Evolutionary conservation across 1,284 basidiomycete species (phyloP), one percentile per base, ranked within the genome.

Genomic region (Schizopora paradoxa): DNA sequence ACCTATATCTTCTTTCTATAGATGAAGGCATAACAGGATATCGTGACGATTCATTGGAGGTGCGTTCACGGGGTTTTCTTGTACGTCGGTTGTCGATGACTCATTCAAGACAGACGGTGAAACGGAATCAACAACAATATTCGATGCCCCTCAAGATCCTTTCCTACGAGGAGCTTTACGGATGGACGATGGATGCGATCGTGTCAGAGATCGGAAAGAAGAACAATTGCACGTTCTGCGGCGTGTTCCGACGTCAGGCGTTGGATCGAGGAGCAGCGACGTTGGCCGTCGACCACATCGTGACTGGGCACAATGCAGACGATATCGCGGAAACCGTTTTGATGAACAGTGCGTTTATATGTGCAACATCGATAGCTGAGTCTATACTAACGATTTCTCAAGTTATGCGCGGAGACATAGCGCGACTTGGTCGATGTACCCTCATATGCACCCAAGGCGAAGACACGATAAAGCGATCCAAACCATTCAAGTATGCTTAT

Each of bases 1-100:
- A 96, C 40, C 68, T 99, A 18, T 95, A 90, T 62, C 70, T 99
- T 21, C 76, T 99, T 45, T 97, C 93, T 1, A 98, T 99, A 63
- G 96, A 99, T 61, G 96, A 99, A 64, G 95, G 95, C 0, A 99
- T 99, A 58, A 95, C 91, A 8, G 95, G 95, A 1, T 99, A 99
- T 63, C 78, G 95, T 47, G 96, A 99, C 62, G 96, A 98, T 62
- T 97, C 93, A 1, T 70, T 99, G 3, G 93, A 98, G 74, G 92
- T 91, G 48, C 41, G 74, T 56, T 8, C 38, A 23, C 11, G 10
- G 27, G 37, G 18, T 41, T 31, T 2, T n/a, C 21, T 43, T 25
- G 6, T 23, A 21, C 36, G 28, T 19, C 16, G n/a, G 8, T 14
- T n/a, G 18, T 44, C 41, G 14, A 44, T 50, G 32, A 46, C 53